Evolutionary conservation across 768 basidiomycete species (phyloP).

Genomic region (Trametes meyenii): DNA sequence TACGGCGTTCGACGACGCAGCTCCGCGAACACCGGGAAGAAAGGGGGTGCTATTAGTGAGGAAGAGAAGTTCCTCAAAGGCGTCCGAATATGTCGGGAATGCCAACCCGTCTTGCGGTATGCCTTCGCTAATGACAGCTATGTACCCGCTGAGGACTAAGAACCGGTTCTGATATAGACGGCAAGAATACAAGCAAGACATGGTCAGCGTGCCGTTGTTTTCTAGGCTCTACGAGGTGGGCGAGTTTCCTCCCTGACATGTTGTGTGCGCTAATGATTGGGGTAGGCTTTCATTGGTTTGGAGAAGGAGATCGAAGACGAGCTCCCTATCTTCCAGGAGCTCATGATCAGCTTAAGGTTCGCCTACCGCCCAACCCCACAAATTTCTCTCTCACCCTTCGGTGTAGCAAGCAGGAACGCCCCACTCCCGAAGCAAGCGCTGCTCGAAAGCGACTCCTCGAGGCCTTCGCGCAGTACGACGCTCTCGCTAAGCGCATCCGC

Average conservation of each 20-base stretch:
- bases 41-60: conserved; percentile 45
- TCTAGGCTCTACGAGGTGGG: conserved; percentile 71
- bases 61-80: conserved; percentile 89
- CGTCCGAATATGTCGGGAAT: conserved; percentile 84
- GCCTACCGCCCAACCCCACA: neutral
- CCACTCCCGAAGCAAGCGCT: conserved; percentile 65
- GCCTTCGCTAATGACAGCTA: conserved; percentile 34
- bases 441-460: conserved; percentile 83
- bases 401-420: conserved; percentile 48
- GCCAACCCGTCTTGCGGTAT: conserved; percentile 78
- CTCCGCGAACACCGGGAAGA: conserved; percentile 34
- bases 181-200: conserved; percentile 77
- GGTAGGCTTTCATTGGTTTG: conserved; percentile 66
- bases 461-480: conserved; percentile 87
- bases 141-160: neutral
- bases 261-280: no score
- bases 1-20: conserved; percentile 71
- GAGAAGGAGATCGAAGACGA: conserved; percentile 91
- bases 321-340: conserved; percentile 87
- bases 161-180: conserved; percentile 48
- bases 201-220: conserved; percentile 58
- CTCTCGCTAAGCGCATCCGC: conserved; percentile 82
- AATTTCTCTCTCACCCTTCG: conserved; percentile 34
- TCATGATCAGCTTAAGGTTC: conserved; percentile 71
- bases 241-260: no score